Evolutionary conservation across 2,329 filamentous ascomycete genomes (phyloP), one percentile per base, ranked within the genome.

Genomic region (Claviceps sorghi): DNA sequence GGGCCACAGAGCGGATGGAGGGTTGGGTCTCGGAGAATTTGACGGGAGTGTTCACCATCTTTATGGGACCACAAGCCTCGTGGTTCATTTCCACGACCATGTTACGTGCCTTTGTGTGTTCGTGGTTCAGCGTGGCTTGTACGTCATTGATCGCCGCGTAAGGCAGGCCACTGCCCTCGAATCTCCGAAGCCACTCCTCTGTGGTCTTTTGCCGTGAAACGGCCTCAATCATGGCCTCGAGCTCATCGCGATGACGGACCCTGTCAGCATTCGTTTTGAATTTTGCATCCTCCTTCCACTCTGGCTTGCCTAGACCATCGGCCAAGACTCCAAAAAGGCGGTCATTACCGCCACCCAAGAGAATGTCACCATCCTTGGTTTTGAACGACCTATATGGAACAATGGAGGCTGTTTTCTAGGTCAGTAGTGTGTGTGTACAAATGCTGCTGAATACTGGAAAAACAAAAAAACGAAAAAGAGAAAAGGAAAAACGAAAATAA

Each of bases 141-240:
- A 98, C 82, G 63, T 98, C 91, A 63, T 97, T 98, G 59, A 98
- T 86, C 1, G 91, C 88, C 0, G 91, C 86, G 62, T 77, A 98
- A 0, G 93, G 93, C 83, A 98, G 83, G 5, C 93, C 93, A 54
- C 79, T 86, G n/a, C 88, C 89, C 61, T 96, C 88, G 45, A 96
- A 83, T 1, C 90, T 72, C 1, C 84, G 78, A 3, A 97, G 74
- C 91, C 93, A 97, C 64, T 96, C 83, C 58, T 83, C 72, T 0
- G 93, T 98, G 3, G 87, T 94, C 70, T 83, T 88, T 51, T 81
- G 80, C 51, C 70, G 71, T 0, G 88, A 94, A 46, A 87, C 75
- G 1, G 72, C 72, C 63, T 95, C 89, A 53, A 98, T 95, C 60
- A 85, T 69, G 1, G 72, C 71, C 63, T 97, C 91, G 22, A 98